Evolutionary conservation across 768 basidiomycete genomes (phyloP), one percentile per base, ranked within the genome.

Genomic region (Boletus sp.): DNA sequence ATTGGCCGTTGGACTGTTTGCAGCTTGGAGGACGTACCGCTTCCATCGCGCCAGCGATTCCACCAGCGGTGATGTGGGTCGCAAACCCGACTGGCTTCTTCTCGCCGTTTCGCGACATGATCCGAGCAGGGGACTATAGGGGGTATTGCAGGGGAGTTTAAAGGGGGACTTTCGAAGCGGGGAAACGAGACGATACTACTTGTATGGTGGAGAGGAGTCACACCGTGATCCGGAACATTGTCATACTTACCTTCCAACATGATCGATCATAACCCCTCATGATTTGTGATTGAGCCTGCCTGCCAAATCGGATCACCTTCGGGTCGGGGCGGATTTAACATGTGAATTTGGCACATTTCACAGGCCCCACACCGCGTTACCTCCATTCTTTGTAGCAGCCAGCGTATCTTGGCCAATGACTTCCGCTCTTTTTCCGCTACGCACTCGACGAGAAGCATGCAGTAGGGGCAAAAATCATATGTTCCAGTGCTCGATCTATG

Each of bases 41-140:
- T 76, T 98, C 95, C 72, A 93, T 92, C 47, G 88, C 88, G 45
- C 96, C 96, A 28, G 94, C 96, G 24, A 90, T 84, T 18, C 97
- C 97, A 58, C 97, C 97, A 39, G 96, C 97, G 30, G 89, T 89
- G 70, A 98, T 84, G 71, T 99, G 95, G 41, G 84, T 92, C 17
- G 90, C 90, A 64, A 93, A 91, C 35, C 87, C 86, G 10, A 92
- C 86, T 18, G 88, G 86, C 67, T 87, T 90, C 77, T 86, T 89
- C 71, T 81, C 83, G 39, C 74, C 69, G 57, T 76, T 77, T 63
- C 81, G 75, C 58, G 85, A 78, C 84, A 85, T 86, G 40, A 40
- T 52, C 32, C 32, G 28, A 54, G 30, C 14, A 32, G 11, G 7
- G 14, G 15, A 45, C 3, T 24, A 10, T 45, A 33, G 39, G n/a